phyloP scores from a whole-genome alignment of 305 asterid species.

The Lippia alba region DNA sequence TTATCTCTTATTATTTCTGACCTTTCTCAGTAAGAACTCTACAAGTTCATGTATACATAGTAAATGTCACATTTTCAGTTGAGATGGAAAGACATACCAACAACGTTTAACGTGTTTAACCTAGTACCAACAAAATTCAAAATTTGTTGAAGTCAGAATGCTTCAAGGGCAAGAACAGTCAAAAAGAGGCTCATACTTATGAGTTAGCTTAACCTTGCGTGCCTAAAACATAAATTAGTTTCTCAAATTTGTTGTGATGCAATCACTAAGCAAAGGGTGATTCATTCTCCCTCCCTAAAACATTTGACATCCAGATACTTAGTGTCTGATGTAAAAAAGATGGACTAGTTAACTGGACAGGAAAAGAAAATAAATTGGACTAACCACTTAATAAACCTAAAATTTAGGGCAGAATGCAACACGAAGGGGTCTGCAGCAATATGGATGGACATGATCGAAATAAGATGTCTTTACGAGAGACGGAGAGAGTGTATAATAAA shows the following conservation, averaged over 20 bases:
- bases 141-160: constrained; percentile 1
- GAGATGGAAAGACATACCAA: not conserved
- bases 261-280: constrained; percentile 5
- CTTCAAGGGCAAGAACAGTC: not conserved
- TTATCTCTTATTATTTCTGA: not conserved
- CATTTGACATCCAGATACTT: not conserved
- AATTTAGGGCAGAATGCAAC: not conserved
- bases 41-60: constrained; percentile 15
- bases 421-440: constrained; percentile 8
- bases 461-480: constrained; percentile 4
- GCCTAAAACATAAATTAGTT: not conserved
- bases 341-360: not conserved
- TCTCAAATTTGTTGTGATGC: not conserved
- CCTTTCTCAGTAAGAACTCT: not conserved
- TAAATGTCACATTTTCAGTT: constrained; percentile 8
- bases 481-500: constrained; percentile 27
- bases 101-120: not conserved
- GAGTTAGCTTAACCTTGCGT: constrained; percentile 14
- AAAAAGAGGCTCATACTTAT: not conserved
- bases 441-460: not conserved
- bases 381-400: not conserved
- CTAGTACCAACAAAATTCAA: not conserved
- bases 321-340: constrained; percentile 4
- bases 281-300: not conserved
- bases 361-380: constrained; percentile 2